phyloP scores from a whole-genome alignment of 495 filamentous ascomycete genomes.

The Hypoxylon intermedium region DNA sequence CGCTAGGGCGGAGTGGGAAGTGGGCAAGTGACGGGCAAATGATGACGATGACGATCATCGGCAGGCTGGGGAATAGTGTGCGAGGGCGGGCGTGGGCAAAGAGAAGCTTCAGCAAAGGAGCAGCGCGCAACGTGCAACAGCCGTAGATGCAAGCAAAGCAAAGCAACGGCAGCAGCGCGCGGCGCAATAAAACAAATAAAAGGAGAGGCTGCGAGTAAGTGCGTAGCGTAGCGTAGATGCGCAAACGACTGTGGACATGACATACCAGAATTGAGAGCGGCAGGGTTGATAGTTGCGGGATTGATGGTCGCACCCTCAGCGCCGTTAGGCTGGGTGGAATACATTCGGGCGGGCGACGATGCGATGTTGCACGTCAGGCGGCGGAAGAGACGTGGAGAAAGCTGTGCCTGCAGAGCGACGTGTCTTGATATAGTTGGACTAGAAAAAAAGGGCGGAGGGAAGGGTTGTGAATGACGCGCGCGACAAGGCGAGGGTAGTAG shows the following conservation, averaged over 20 bases:
- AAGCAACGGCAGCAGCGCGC: neutral
- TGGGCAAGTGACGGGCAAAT: conserved; percentile 27
- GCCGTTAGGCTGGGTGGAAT: conserved; percentile 63
- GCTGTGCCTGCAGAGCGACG: conserved; percentile 58
- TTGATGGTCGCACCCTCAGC: conserved; percentile 65
- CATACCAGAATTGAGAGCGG: conserved; percentile 62
- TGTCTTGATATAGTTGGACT: conserved; percentile 66
- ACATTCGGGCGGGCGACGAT: conserved; percentile 55
- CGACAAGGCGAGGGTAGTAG: conserved; percentile 45
- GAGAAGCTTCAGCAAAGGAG: too few species aligned
- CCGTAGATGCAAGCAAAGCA: conserved; percentile 7
- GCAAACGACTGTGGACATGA: conserved; percentile 28
- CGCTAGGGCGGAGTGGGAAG: conserved; percentile 23
- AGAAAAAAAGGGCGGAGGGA: conserved; percentile 38
- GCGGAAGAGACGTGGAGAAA: conserved; percentile 45
- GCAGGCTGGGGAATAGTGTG: conserved; percentile 11
- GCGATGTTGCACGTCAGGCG: conserved; percentile 47
- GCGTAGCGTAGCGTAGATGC: neutral
- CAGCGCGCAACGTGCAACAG: conserved; percentile 16
- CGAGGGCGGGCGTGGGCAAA: neutral
- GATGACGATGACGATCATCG: conserved; percentile 40
- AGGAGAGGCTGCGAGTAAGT: conserved; percentile 11
- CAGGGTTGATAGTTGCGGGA: conserved; percentile 62
- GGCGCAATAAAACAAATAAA: conserved; percentile 11
- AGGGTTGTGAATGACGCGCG: conserved; percentile 55